phyloP scores from a whole-genome alignment of 2,329 filamentous ascomycete species.

The Monosporascus sp. region DNA sequence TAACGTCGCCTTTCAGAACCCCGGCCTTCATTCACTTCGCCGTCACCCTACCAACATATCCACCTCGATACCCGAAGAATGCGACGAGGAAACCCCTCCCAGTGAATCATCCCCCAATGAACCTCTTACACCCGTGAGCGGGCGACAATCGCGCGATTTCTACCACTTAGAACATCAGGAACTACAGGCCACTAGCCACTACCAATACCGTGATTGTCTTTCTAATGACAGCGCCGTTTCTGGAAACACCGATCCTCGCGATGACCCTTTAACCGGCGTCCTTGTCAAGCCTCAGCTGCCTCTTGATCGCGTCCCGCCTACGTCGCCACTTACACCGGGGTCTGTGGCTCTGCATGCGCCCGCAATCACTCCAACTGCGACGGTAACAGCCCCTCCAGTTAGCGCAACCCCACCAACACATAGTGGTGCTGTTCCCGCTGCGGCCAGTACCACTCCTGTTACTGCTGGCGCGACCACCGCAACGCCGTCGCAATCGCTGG shows the following conservation, averaged over 20 bases:
- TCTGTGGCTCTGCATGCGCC: not conserved
- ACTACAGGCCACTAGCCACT: conserved; percentile 4
- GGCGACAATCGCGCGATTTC: conserved; percentile 52
- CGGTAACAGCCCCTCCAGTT: conserved; percentile 7
- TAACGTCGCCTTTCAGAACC: conserved; percentile 24
- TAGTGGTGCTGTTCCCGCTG: not conserved
- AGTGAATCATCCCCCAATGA: conserved; percentile 53
- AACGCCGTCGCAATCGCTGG: not conserved
- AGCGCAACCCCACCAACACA: conserved; percentile 2
- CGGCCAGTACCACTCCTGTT: not conserved
- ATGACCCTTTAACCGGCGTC: conserved; percentile 13
- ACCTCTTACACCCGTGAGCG: conserved; percentile 57
- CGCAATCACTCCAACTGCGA: conserved; percentile 3
- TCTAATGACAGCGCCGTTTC: conserved; percentile 14
- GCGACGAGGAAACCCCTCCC: conserved; percentile 49
- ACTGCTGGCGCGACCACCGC: not conserved
- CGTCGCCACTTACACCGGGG: conserved; percentile 4
- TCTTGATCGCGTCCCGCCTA: conserved; percentile 3
- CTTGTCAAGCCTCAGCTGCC: conserved; percentile 6
- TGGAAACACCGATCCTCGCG: conserved; percentile 13
- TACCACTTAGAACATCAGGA: conserved; percentile 37
- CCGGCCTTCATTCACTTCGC: conserved; percentile 33
- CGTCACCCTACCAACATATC: conserved; percentile 45
- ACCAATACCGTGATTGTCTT: conserved; percentile 19
- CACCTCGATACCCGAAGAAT: conserved; percentile 51